Base-by-base conservation (phyloP, 768 basidiomycete genomes). In the Tricholoma sp. region DNA sequence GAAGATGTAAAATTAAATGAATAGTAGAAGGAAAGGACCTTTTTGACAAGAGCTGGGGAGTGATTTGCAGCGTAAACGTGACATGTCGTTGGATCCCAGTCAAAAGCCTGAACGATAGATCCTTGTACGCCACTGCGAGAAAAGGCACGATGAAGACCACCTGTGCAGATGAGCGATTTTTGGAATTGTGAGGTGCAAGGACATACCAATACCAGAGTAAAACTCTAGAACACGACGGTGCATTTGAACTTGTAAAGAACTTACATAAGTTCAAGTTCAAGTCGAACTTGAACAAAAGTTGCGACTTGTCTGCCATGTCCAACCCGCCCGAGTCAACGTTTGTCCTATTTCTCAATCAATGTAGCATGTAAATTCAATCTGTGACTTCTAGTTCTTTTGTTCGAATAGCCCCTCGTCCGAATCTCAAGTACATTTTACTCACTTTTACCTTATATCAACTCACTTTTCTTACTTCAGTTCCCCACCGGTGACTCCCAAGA, bases 41-140 rank as follows among this genome's bases (percentile, higher is more conserved):
- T 86, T 64, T 71, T 68, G 14, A 81, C 78, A 27, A 81, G 64
- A 21, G 73, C 64, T 8, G 64, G 52, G 5, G 81, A 80, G 65
- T 83, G 72, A 69, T 91, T 91, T 18, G 78, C 76, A 18, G 70
- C 70, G 68, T 93, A 92, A 16, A 89, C 88, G 54, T 77, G 77
- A 62, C 84, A 86, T 34, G 88, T 88, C 18, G 74, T 76, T 62
- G 83, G 88, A 72, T 91, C 89, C 88, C 89, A 91, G 67, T 92
- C 91, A 65, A 85, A 90, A n/a, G 90, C 88, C 59, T 79, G 80
- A 5, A 85, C 71, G 31, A 88, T 76, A 0, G 69, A 62, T 4
- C 75, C 83, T 18, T 73, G 62, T 46, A 81, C 70, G 9, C 62
- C 65, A 62, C 83, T 84, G 52, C 81, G 77, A 46, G 71, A 64